Percentiles rank a stretch among this genome's conserved stretches.
These are phyloP conservation scores for Cyclotella distinguenda DNA, from an alignment of 108 stramenopile species.

Conservation along the genomic window DNA sequence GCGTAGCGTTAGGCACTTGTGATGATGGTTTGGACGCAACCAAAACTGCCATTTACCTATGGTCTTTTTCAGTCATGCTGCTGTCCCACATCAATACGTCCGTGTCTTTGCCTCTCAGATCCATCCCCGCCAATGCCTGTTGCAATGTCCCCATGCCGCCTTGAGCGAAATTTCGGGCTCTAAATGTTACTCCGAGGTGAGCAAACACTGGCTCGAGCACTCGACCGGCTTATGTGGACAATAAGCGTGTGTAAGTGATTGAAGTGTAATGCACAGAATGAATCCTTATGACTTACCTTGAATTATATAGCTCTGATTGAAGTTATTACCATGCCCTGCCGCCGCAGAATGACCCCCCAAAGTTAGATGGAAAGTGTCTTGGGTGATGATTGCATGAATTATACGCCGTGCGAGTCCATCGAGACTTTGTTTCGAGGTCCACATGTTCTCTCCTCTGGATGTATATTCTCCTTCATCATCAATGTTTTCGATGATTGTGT, in stretches of 20 bases:
- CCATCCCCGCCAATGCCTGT: slow-evolving; percentile 43
- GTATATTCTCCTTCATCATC: slow-evolving; percentile 17
- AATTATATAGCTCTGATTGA: slow-evolving; percentile 64
- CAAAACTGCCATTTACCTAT: no score
- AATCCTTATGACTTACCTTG: no score
- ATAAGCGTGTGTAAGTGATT: no score
- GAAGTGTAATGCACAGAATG: no score
- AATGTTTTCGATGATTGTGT: slow-evolving; percentile 14
- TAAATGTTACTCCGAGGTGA: slow-evolving; percentile 44
- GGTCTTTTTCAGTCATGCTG: slow-evolving; percentile 35
- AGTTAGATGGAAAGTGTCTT: slow-evolving; percentile 47
- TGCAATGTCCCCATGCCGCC: slow-evolving; percentile 47
- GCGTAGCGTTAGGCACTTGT: no score
- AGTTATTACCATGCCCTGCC: slow-evolving; percentile 81
- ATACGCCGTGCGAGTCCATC: slow-evolving; percentile 47
- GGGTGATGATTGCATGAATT: slow-evolving; percentile 56
- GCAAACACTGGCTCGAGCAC: slow-evolving; percentile 60
- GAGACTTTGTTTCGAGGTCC: slow-evolving; percentile 18
- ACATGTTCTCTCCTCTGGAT: background rate
- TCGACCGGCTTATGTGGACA: slow-evolving; percentile 42
- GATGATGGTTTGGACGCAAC: no score
- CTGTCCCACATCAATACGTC: slow-evolving; percentile 48
- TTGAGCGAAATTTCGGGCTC: slow-evolving; percentile 52
- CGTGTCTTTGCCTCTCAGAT: slow-evolving; percentile 40
- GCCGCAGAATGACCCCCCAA: slow-evolving; percentile 74